Evolutionary conservation across 371 early-diverging fungal species (phyloP), one percentile per base, ranked within the genome.

Genomic region (Polyrhizophydium stewartii): DNA sequence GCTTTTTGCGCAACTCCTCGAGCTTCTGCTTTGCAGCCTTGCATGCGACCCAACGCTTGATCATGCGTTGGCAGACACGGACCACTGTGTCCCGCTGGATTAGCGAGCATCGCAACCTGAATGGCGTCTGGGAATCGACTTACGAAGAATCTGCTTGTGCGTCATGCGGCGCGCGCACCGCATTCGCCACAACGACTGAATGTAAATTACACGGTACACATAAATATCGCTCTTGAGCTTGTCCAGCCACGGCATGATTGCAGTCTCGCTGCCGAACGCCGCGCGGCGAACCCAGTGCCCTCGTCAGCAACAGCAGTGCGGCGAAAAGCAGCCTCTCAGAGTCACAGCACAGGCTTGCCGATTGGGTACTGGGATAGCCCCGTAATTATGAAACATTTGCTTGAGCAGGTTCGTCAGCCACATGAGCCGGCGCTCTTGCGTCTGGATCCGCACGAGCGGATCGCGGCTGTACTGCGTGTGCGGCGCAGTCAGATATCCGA

Each of bases 361-460:
- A 17, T 17, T 43, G 16, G 16, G n/a, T 17, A 47, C 7, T 10
- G 49, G 49, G 16, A 47, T 47, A 3, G 49, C 3, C 3, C 10
- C 49, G 28, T 47, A n/a, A 16, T 21, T 25, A 16, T 31, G 6
- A 12, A 7, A 9, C 53, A 53, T 53, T 30, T 56, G 52, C 3
- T 2, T 56, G 24, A 63, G 38, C 35, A 63, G 30, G 30, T 41
- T 56, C 22, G 63, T 43, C 2, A 68, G 35, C 64, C 63, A 63
- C 35, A 60, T 45, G 13, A 68, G 30, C 19, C 68, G 53, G 1
- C 38, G 32, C 58, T 68, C 68, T 24, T 64, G 64, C 24, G 46
- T 25, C 21, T 49, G 31, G 19, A 58, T 32, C 10, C 56, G 32
- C 17, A 41, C 50, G 12, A 49, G 32, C 25, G 55, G 53, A n/a